Conservation (phyloP, 1,284 basidiomycete genomes). For the Ganoderma sp. region DNA sequence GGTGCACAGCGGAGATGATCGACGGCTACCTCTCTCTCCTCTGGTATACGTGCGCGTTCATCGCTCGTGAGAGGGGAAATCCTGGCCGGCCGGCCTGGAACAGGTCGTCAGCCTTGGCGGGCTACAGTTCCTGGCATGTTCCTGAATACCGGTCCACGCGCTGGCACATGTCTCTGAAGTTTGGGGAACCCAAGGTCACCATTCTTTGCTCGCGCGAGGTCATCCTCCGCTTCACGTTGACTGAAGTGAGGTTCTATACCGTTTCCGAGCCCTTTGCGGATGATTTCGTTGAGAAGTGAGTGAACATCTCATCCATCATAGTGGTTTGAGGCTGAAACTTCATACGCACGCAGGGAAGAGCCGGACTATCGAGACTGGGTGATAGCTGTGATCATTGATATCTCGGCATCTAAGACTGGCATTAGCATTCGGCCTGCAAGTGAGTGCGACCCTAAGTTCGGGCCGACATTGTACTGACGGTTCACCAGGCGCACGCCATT, state of each 20-base stretch:
- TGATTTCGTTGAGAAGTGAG: background rate
- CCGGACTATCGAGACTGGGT: constrained; percentile 36
- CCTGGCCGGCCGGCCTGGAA: constrained; percentile 20
- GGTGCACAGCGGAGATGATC: constrained; percentile 38
- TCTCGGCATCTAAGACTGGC: background rate
- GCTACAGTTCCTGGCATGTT: constrained; percentile 27
- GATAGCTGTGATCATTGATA: constrained; percentile 39
- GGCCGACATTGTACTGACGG: constrained; percentile 21
- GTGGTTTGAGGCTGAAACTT: background rate
- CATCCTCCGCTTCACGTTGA: constrained; percentile 39
- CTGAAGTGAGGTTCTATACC: constrained; percentile 36
- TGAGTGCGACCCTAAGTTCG: background rate
- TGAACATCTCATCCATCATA: background rate
- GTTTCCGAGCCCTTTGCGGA: background rate
- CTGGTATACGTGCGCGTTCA: constrained; percentile 43
- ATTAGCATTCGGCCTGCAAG: constrained; percentile 24
- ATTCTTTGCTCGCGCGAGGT: constrained; percentile 43
- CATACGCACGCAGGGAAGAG: constrained; percentile 10
- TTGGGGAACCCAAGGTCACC: constrained; percentile 39
- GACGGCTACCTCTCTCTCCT: constrained; percentile 40
- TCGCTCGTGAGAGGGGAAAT: constrained; percentile 25
- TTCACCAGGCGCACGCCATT: constrained; percentile 38
- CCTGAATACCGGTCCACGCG: constrained; percentile 13
- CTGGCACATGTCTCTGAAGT: constrained; percentile 36
- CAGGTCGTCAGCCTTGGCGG: constrained; percentile 34